These are phyloP conservation scores for Solanum pimpinellifolium DNA, from an alignment of 257 asterid genomes.

Conservation along the genomic window DNA sequence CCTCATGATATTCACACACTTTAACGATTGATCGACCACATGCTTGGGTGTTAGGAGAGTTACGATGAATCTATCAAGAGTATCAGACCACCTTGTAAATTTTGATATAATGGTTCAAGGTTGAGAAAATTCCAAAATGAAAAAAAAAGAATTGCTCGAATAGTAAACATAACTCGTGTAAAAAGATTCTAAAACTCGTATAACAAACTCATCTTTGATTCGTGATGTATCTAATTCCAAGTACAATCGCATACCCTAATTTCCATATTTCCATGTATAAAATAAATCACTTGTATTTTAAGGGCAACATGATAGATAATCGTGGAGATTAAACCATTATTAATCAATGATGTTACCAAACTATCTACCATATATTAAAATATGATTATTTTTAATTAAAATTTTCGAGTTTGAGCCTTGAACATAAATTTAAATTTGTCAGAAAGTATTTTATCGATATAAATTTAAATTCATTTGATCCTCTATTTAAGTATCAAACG, in stretches of 20 bases:
- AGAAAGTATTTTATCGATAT: rapidly evolving
- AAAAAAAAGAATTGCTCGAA: too few relatives aligned
- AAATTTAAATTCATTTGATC: too few relatives aligned
- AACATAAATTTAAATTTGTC: too few relatives aligned
- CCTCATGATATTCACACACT: not conserved
- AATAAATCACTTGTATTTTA: not conserved
- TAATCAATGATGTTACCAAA: not conserved
- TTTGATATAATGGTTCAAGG: not conserved
- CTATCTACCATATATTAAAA: not conserved
- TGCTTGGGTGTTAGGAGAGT: not conserved
- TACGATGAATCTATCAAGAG: not conserved
- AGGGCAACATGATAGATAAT: not conserved
- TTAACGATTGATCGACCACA: not conserved
- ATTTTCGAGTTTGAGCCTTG: not conserved
- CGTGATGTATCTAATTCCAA: not conserved
- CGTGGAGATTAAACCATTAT: not conserved
- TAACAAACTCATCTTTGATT: not conserved
- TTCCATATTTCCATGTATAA: not conserved
- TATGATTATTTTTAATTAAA: not conserved
- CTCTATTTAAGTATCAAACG: too few relatives aligned
- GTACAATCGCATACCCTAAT: not conserved
- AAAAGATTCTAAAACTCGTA: too few relatives aligned
- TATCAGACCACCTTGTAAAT: not conserved
- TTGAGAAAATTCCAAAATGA: not conserved
- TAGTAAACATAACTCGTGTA: not conserved